Evolutionary conservation across 495 filamentous ascomycete genomes (phyloP).

Genomic region (Sabuloglossum arenarium): DNA sequence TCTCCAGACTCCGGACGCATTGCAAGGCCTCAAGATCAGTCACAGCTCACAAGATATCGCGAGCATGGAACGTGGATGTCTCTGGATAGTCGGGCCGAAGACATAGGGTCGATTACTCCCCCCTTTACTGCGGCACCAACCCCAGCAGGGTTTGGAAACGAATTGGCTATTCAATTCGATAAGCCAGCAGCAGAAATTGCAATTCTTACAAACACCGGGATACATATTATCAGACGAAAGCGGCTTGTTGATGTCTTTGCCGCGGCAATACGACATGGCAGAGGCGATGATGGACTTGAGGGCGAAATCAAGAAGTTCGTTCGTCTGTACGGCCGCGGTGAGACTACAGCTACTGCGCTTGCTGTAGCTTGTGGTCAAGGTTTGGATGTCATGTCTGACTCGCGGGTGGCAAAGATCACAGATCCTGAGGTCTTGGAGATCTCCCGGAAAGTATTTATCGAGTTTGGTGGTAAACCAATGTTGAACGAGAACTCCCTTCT

Average conservation of each 20-base stretch:
- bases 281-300: constrained; percentile 59
- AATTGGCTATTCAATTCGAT: constrained; percentile 86
- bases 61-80: constrained; percentile 62
- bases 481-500: constrained; percentile 49
- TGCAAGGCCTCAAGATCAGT: constrained; percentile 27
- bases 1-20: constrained; percentile 73
- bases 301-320: constrained; percentile 65
- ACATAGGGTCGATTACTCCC: constrained; percentile 50
- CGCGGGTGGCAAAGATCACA: constrained; percentile 43
- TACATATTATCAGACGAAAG: constrained; percentile 64
- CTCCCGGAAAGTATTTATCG: constrained; percentile 72
- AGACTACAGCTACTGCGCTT: constrained; percentile 74
- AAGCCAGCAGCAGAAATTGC: constrained; percentile 60
- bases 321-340: constrained; percentile 58
- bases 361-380: constrained; percentile 94
- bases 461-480: constrained; percentile 64
- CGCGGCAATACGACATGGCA: constrained; percentile 45
- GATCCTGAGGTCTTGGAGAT: constrained; percentile 66
- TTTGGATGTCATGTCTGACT: constrained; percentile 49
- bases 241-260: constrained; percentile 89
- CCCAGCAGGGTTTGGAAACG: constrained; percentile 79
- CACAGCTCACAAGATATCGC: constrained; percentile 16
- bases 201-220: constrained; percentile 71
- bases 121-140: constrained; percentile 44
- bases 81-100: constrained; percentile 48